Percentiles rank a stretch among this genome's conserved stretches.
These are phyloP conservation scores for Ottelia alismoides DNA, from an alignment of 106 monocot genomes.

Conservation along the genomic window DNA sequence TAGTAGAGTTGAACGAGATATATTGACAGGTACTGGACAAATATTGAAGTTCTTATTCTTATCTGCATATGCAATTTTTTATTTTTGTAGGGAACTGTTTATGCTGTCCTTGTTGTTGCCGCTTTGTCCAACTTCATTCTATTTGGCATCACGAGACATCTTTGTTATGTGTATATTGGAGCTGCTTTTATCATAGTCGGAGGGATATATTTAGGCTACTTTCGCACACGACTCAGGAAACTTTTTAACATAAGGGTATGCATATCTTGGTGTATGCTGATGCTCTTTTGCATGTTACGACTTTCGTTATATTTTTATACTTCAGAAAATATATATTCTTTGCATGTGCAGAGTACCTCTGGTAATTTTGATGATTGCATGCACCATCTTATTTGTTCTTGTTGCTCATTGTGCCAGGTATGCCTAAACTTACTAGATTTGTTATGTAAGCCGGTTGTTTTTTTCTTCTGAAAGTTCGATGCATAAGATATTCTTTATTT, in stretches of 20 bases:
- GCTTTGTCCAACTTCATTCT: conserved; percentile 41
- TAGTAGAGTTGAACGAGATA: no score
- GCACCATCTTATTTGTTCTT: conserved; percentile 62
- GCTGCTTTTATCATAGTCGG: conserved; percentile 31
- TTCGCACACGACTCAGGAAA: conserved; percentile 52
- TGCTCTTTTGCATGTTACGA: no score
- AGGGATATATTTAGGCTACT: conserved; percentile 57
- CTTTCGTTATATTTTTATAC: no score
- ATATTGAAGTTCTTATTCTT: no score
- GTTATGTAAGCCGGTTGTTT: no score
- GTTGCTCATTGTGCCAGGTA: conserved; percentile 74
- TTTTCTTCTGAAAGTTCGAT: no score
- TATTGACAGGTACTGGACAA: no score
- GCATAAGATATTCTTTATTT: no score
- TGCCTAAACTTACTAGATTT: no score
- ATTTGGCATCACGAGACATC: conserved; percentile 36
- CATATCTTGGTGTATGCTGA: not conserved
- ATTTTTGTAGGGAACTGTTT: conserved; percentile 38
- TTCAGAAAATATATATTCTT: no score
- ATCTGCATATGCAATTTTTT: no score
- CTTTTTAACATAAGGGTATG: conserved; percentile 83
- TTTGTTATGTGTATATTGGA: conserved; percentile 42
- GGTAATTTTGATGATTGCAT: conserved; percentile 51
- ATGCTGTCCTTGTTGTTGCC: conserved; percentile 29
- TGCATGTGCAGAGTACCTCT: conserved; percentile 44